phyloP scores from a whole-genome alignment of 2,329 filamentous ascomycete genomes.

The Aspergillus sp. region DNA sequence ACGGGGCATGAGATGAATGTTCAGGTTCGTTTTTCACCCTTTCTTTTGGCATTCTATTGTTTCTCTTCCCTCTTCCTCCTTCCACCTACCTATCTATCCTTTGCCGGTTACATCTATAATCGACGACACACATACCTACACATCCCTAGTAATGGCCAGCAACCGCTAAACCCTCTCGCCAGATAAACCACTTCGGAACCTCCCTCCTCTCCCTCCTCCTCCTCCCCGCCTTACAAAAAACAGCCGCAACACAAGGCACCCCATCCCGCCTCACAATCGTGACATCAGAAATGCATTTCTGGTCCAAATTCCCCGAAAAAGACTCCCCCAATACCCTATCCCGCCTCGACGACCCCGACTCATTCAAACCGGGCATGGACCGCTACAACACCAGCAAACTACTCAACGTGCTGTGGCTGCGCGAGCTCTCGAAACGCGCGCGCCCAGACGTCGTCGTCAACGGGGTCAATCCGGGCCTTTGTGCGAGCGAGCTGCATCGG shows the following conservation, averaged over 20 bases:
- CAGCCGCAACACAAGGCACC: constrained; percentile 26
- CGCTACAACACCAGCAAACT: constrained; percentile 47
- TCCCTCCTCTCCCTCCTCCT: constrained; percentile 32
- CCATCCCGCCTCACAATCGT: constrained; percentile 32
- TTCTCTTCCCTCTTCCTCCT: background rate
- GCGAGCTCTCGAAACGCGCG: constrained; percentile 25
- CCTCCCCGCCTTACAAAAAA: constrained; percentile 26
- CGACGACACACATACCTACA: too few relatives aligned
- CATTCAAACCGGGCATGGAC: constrained; percentile 26
- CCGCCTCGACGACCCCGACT: constrained; percentile 30
- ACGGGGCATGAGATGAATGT: background rate
- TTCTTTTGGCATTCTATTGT: background rate
- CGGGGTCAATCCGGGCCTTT: background rate
- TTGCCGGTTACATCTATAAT: too few relatives aligned
- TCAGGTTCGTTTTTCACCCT: background rate
- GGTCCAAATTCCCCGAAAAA: constrained; percentile 30
- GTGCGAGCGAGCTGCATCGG: background rate
- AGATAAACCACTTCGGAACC: constrained; percentile 42
- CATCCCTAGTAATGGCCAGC: too few relatives aligned
- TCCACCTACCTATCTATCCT: too few relatives aligned
- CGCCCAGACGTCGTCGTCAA: background rate
- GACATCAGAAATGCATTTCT: constrained; percentile 39
- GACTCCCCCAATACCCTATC: constrained; percentile 32
- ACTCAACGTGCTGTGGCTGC: constrained; percentile 42
- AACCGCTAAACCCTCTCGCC: too few relatives aligned